Evolutionary conservation across 129 eudicot species (phyloP), one percentile per base, ranked within the genome.

Genomic region (Ambrosia trifida): DNA sequence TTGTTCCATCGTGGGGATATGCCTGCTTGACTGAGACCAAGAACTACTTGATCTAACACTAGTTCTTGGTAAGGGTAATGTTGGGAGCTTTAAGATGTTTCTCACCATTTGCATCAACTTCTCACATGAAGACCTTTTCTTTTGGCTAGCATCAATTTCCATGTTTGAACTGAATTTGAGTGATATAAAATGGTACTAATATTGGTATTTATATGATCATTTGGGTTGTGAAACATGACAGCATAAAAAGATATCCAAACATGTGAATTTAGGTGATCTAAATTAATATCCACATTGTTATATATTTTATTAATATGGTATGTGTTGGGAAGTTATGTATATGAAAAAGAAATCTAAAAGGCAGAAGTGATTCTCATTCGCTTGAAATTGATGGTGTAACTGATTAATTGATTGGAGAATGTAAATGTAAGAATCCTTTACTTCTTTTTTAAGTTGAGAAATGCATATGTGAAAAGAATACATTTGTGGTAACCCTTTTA

Each of bases 21-120:
- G 64, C 64, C 1, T 41, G 11, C 12, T 46, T 64, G 72, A 61
- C 16, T 52, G 43, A 46, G 75, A 41, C 44, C 10, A 28, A 32
- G 66, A 33, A 33, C 17, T 61, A 35, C 13, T 61, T 33, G 66
- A n/a, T 32, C 24, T n/a, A 35, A 61, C 45, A 33, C 14, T 36
- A 18, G 20, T 61, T 35, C 6, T 18, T 16, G 28, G 18, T n/a
- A 32, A 16, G 28, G 20, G 45, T 7, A n/a, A 33, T 33, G 45
- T 14, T 33, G 66, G 14, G 46, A 61, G 28, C 7, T 33, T 14
- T 2, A 33, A 4, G 45, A 61, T 13, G 66, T 18, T 61, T 61
- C 45, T 61, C 12, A 61, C 33, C 4, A 61, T 38, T 61, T 61
- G 66, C 66, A 61, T 33, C 12, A 61, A n/a, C 46, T 61, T 61